Base-by-base conservation (phyloP, 2,329 filamentous ascomycete genomes). In the Tricladium varicosporioides region DNA sequence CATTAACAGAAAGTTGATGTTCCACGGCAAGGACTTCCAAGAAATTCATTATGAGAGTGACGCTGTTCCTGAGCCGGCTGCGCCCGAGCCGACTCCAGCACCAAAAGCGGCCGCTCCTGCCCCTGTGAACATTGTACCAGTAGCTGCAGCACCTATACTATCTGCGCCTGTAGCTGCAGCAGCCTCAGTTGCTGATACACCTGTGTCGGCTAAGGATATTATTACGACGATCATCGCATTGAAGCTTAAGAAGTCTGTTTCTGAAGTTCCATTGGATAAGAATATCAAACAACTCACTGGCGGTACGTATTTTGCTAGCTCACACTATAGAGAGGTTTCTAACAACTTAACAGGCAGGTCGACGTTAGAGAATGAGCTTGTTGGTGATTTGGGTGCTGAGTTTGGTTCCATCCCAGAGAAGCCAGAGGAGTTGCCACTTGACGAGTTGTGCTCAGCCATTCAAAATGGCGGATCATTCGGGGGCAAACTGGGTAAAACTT, bases 281-380 rank as follows among this genome's bases (percentile, higher is more conserved):
- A 67, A 69, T 1, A 68, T 76, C 49, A 72, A 72, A 46, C 63
- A 67, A 19, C 64, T 75, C 11, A 68, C 63, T 53, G 67, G 65
- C 55, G 69, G 65, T 64, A 62, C 16, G 64, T 55, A 2, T 4
- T 15, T 5, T n/a, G 2, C 14, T 11, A 2, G 18, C 4, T 11
- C 10, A 11, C n/a, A 46, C 18, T 22, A 11, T 46, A 46, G 2
- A 46, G 5, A 16, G 7, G 5, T 11, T 8, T 4, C 43, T 46
- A 15, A 46, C 15, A 10, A 2, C 92, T 18, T 46, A 4, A 46
- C 67, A 95, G 92, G 92, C 71, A 97, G 97, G 79, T 97, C 92
- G 4, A 97, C 93, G 8, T 84, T 97, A 18, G 93, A 97, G 71
- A 97, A 97, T 74, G 93, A 97, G 75, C 97, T 97, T 63, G 84